These are phyloP conservation scores for Phylloporus sp. DNA, from an alignment of 768 basidiomycete genomes.

Conservation along the genomic window DNA sequence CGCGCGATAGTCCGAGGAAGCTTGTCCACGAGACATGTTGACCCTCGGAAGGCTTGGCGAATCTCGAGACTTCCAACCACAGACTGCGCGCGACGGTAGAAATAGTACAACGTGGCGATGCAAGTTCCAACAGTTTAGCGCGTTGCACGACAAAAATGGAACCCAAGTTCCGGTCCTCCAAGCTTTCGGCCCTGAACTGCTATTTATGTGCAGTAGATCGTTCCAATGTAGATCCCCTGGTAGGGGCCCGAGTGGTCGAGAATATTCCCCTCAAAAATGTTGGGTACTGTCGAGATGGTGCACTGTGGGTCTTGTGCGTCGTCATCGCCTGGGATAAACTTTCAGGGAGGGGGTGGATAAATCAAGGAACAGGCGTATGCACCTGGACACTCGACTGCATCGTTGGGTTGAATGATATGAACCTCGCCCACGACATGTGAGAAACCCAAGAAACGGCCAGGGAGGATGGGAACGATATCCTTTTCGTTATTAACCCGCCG, in stretches of 20 bases:
- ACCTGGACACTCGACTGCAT: slow-evolving; percentile 42
- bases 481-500: slow-evolving; percentile 28
- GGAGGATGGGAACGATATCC: slow-evolving; percentile 55
- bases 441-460: slow-evolving; percentile 47
- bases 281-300: slow-evolving; percentile 50
- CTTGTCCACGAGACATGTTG: neutral
- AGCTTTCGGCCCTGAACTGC: neutral
- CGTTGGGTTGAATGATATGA: slow-evolving; percentile 36
- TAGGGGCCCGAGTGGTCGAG: slow-evolving; percentile 55
- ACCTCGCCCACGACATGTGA: slow-evolving; percentile 36
- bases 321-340: slow-evolving; percentile 42
- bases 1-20: neutral
- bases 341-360: neutral
- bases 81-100: neutral
- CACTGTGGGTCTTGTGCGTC: slow-evolving; percentile 51
- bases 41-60: neutral
- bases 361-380: neutral
- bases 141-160: slow-evolving; percentile 3
- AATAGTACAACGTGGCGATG: neutral
- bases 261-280: slow-evolving; percentile 44
- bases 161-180: neutral
- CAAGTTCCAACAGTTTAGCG: too few species aligned
- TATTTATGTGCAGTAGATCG: slow-evolving; percentile 34
- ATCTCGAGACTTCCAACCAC: neutral
- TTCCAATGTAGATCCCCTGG: slow-evolving; percentile 53